Base-by-base conservation (phyloP, 2,329 filamentous ascomycete species). In the Helminthosporium solani region DNA sequence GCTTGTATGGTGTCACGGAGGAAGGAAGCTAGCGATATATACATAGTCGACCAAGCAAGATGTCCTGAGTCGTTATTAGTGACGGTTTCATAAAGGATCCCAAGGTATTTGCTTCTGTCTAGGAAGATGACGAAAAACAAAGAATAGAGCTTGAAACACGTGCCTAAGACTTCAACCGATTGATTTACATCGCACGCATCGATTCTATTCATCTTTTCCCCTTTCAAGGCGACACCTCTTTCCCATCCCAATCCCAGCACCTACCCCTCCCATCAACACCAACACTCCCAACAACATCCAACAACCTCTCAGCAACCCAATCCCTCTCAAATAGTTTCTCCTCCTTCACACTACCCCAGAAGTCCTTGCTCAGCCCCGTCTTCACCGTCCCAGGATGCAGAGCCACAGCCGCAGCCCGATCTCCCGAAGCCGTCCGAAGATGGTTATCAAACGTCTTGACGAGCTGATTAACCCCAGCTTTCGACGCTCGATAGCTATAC, bases 311-410 rank as follows among this genome's bases (percentile, higher is more conserved):
- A 0, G 81, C 87, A 16, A 86, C 83, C 60, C 79, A 84, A 50
- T 85, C 83, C 1, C 82, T 76, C 48, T 77, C 81, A 56, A 92
- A 84, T 55, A 94, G 70, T 67, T 85, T 83, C 55, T 79, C 75
- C 36, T 75, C 70, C 58, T 75, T 75, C 33, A 86, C 83, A 33
- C 76, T 81, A 0, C 63, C 74, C 88, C 87, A 92, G 63, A 88
- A 94, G 34, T 83, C 83, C 59, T 75, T 78, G 52, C 84, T 89
- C 50, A 95, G 71, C 8, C 79, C 84, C 40, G 88, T 94, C 73
- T 79, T 84, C 39, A 94, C 88, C 1, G 88, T 94, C 2, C 89
- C 88, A 1, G 89, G 89, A 69, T 94, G 89, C 61, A 94, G 78
- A 8, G 79, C 80, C 9, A 95, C 72, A 1, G 83, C 82, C 54